A percentile compares a stretch with the other conserved stretches of the same genome.
phyloP scores from a whole-genome alignment of 1,284 basidiomycete species.

The Phaffia rhodozyma region DNA sequence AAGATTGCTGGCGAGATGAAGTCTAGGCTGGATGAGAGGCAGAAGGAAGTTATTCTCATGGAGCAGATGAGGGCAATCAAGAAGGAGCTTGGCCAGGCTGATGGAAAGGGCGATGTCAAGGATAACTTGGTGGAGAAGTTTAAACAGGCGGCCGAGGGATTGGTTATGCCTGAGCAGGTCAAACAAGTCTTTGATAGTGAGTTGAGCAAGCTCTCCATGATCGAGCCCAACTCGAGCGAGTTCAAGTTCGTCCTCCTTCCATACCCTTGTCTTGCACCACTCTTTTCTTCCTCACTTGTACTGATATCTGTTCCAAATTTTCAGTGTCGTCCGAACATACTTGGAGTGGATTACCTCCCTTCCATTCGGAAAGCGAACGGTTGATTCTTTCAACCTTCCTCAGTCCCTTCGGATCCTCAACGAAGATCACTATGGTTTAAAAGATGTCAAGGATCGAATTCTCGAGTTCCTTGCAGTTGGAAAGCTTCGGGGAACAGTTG shows the following conservation, averaged over 20 bases:
- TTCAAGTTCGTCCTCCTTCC: conserved; percentile 44
- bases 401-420: conserved; percentile 79
- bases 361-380: conserved; percentile 91
- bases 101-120: conserved; percentile 88
- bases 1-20: conserved; percentile 94
- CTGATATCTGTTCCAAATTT: conserved; percentile 2
- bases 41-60: conserved; percentile 95
- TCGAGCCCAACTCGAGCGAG: conserved; percentile 88
- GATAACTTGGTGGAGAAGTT: conserved; percentile 62
- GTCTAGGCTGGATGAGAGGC: conserved; percentile 90
- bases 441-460: conserved; percentile 93
- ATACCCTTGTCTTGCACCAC: neutral
- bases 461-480: conserved; percentile 97
- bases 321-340: conserved; percentile 84
- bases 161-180: conserved; percentile 89
- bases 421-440: conserved; percentile 92
- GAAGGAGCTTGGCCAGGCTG: conserved; percentile 95
- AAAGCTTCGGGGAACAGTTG: conserved; percentile 88
- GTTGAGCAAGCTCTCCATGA: conserved; percentile 74
- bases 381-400: conserved; percentile 82
- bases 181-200: conserved; percentile 96
- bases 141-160: conserved; percentile 68
- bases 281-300: neutral
- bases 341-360: conserved; percentile 93
- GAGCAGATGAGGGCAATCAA: conserved; percentile 99